Base-by-base conservation (phyloP, 805 yeast species). In the Citeromyces nyonsensis region DNA sequence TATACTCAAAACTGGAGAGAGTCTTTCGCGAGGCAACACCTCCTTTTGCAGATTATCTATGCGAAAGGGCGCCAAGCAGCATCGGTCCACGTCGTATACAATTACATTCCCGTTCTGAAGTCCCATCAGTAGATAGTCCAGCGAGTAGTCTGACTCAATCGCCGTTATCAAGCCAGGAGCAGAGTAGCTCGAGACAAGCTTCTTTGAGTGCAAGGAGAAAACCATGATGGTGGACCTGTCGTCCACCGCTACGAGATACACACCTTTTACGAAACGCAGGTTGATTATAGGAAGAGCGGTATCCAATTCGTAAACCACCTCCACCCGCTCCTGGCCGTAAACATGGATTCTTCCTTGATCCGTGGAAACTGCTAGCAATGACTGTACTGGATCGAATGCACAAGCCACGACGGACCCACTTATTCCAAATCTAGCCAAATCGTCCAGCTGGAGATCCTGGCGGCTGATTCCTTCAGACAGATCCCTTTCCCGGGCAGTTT, bases 361-460 rank as follows among this genome's bases (percentile, higher is more conserved):
- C 0, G 95, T 84, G 3, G 85, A 77, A 0, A 84, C 57, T 0
- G 95, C 96, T 43, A 85, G 52, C 18, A 91, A 61, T 34, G 91
- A 72, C 51, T 91, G 98, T 1, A 82, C 74, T 3, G 94, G 94
- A 49, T 91, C 97, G 52, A 65, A 81, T 0, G 91, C 93, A 26
- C 73, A 48, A 0, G 82, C 72, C 25, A 70, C 56, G 6, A 81
- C 68, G 10, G 66, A 65, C 9, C 93, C 88, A 11, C 65, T 59
- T 24, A 78, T 45, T 2, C 91, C 91, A 43, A 69, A 74, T 5
- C 38, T 32, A 26, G 51, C 53, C 26, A 55, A 39, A 34, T 54
- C 57, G 30, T 48, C 51, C 12, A 56, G 31, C 6, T 43, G 40
- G 38, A 44, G 55, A 5, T 45, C 39, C 15, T 45, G 34, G 1